Evolutionary conservation across 352 stramenopile species (phyloP).

Genomic region (Phytopythium sindhum): DNA sequence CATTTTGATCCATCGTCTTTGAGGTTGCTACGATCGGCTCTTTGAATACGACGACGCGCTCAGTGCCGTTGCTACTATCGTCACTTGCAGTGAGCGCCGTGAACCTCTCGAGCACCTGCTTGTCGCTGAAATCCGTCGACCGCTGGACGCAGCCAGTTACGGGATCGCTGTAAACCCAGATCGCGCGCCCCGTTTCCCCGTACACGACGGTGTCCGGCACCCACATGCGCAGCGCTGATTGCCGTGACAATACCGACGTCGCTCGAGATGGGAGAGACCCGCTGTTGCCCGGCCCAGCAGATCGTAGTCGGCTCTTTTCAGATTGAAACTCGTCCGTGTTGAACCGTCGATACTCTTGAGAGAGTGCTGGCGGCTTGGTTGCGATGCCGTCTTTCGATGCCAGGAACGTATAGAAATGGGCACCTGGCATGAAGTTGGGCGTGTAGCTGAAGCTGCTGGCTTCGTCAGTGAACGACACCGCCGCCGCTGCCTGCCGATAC

Average conservation of each 20-base stretch:
- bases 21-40: constrained; percentile 38
- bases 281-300: neutral
- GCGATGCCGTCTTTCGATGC: constrained; percentile 38
- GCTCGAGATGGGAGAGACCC: neutral
- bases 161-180: constrained; percentile 74
- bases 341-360: neutral
- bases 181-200: constrained; percentile 59
- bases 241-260: neutral
- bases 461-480: constrained; percentile 61
- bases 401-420: constrained; percentile 81
- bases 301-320: neutral
- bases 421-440: constrained; percentile 66
- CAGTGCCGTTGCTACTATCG: constrained; percentile 20
- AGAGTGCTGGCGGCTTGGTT: neutral
- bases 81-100: constrained; percentile 21
- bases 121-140: constrained; percentile 62
- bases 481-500: constrained; percentile 50
- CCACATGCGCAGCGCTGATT: constrained; percentile 48
- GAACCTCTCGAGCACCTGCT: constrained; percentile 71
- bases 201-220: constrained; percentile 83
- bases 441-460: constrained; percentile 50
- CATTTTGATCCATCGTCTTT: constrained; percentile 7
- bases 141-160: constrained; percentile 56
- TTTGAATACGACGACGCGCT: constrained; percentile 61
- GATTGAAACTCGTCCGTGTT: neutral